Conservation (phyloP, 2,329 filamentous ascomycete genomes). For the Thermomyces lanuginosus region DNA sequence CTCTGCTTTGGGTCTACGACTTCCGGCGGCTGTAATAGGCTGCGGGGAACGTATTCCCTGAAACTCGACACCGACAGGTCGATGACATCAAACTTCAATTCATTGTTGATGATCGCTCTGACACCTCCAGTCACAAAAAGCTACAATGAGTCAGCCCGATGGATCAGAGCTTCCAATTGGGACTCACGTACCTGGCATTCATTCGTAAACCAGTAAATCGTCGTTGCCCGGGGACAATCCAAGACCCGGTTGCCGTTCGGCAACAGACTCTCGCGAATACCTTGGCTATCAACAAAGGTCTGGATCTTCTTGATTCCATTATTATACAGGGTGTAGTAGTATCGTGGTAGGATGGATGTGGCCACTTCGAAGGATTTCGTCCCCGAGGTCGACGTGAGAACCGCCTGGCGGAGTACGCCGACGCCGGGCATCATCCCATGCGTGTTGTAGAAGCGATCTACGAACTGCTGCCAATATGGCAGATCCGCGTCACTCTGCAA, state of each 20-base stretch:
- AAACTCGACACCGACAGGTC: constrained; percentile 63
- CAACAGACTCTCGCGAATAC: constrained; percentile 40
- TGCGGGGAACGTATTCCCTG: constrained; percentile 69
- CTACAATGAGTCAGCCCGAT: constrained; percentile 24
- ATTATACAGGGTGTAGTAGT: constrained; percentile 77
- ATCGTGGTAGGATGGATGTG: constrained; percentile 65
- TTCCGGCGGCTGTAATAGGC: constrained; percentile 34
- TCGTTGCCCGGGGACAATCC: constrained; percentile 57
- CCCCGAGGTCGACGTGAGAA: constrained; percentile 39
- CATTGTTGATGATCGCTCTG: constrained; percentile 59
- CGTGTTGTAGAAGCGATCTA: constrained; percentile 54
- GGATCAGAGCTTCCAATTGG: too few relatives aligned
- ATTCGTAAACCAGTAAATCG: constrained; percentile 80
- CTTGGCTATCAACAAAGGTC: constrained; percentile 64
- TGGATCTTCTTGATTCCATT: constrained; percentile 77
- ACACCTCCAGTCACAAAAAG: constrained; percentile 63
- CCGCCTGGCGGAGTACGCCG: constrained; percentile 59
- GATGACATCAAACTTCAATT: constrained; percentile 68
- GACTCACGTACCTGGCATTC: constrained; percentile 53
- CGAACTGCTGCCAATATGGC: constrained; percentile 63
- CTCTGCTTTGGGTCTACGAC: constrained; percentile 41
- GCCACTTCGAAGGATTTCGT: constrained; percentile 78
- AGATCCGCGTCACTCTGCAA: constrained; percentile 48
- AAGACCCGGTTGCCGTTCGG: constrained; percentile 54
- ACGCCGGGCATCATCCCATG: constrained; percentile 38